Evolutionary conservation across 805 yeast species (phyloP).

Genomic region (Saccharomycopsis guyanensis): DNA sequence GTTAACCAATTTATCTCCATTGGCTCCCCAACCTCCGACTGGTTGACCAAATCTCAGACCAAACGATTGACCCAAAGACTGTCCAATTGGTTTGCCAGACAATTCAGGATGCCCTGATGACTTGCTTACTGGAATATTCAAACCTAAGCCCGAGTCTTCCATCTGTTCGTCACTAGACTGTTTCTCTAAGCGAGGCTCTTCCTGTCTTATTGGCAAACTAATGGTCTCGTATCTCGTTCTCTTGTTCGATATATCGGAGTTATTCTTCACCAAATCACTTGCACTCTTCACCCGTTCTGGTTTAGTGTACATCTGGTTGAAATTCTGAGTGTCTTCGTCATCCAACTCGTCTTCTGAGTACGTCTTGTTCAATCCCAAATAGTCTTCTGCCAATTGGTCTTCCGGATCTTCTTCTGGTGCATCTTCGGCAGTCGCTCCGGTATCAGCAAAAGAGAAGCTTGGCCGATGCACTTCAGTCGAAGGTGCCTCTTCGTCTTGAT

Average conservation of each 20-base stretch:
- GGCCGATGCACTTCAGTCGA: no score
- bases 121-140: no score
- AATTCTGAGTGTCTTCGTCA: neutral
- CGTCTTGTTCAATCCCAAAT: conserved; percentile 2
- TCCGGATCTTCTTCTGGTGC: neutral
- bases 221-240: conserved; percentile 11
- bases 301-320: conserved; percentile 1
- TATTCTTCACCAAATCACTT: neutral
- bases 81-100: neutral
- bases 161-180: neutral
- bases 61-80: neutral
- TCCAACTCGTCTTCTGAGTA: conserved; percentile 13
- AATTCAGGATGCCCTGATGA: neutral
- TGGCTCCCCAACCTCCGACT: no score
- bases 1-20: no score
- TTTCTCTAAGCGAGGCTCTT: no score
- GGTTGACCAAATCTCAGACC: no score
- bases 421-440: neutral
- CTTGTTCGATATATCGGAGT: neutral
- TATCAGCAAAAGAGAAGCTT: no score
- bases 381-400: conserved; percentile 5
- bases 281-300: neutral
- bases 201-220: conserved; percentile 9
- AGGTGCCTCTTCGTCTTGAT: neutral
- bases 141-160: no score